phyloP scores from a whole-genome alignment of 2,329 filamentous ascomycete species.

The Talaromyces sp. region DNA sequence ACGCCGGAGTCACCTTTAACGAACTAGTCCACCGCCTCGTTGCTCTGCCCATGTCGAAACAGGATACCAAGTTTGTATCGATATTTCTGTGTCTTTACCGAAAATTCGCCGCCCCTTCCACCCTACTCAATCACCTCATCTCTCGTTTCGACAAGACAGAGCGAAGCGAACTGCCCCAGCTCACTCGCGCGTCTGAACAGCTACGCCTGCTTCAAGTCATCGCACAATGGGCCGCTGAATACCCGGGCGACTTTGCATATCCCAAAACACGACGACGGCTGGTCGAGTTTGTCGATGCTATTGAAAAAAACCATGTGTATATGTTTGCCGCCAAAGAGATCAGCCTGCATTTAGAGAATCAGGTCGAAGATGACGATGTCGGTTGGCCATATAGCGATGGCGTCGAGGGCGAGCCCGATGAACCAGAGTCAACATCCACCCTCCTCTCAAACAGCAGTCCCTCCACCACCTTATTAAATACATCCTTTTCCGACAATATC shows the following conservation, averaged over 20 bases:
- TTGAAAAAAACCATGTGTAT: slow-evolving; percentile 77
- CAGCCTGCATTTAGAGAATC: slow-evolving; percentile 66
- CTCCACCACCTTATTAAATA: slow-evolving; percentile 27
- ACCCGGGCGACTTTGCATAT: slow-evolving; percentile 89
- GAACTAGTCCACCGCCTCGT: slow-evolving; percentile 85
- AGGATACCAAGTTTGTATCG: slow-evolving; percentile 82
- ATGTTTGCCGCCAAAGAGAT: slow-evolving; percentile 82
- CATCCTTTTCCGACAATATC: slow-evolving; percentile 25
- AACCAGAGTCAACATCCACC: slow-evolving; percentile 29
- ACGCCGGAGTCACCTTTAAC: slow-evolving; percentile 44
- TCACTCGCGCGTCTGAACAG: slow-evolving; percentile 75
- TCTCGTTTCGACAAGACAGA: slow-evolving; percentile 64
- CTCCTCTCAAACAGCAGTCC: slow-evolving; percentile 37
- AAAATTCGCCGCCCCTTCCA: slow-evolving; percentile 78
- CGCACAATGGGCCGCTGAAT: slow-evolving; percentile 81
- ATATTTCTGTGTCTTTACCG: slow-evolving; percentile 91
- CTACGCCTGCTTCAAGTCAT: slow-evolving; percentile 77
- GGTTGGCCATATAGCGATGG: slow-evolving; percentile 85
- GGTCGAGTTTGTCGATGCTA: slow-evolving; percentile 65
- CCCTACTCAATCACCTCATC: slow-evolving; percentile 69
- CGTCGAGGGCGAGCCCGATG: slow-evolving; percentile 38
- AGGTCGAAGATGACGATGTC: slow-evolving; percentile 82
- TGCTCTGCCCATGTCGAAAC: slow-evolving; percentile 71
- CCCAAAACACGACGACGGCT: slow-evolving; percentile 66
- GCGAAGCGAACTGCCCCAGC: slow-evolving; percentile 63